Evolutionary conservation across 2,329 filamentous ascomycete genomes (phyloP).

Genomic region (Trichoderma cornu-damae): DNA sequence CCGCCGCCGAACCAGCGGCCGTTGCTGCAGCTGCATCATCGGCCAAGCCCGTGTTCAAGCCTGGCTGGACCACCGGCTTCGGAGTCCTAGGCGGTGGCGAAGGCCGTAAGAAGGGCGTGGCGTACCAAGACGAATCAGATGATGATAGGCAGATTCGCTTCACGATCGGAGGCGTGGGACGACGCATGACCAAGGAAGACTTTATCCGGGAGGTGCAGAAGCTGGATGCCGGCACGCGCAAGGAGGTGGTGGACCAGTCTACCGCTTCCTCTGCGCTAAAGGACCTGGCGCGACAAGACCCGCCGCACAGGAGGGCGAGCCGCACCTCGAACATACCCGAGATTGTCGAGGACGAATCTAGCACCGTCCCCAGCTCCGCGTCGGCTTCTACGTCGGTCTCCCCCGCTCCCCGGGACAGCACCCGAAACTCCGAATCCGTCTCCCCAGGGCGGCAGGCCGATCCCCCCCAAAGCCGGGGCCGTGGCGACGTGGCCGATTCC

Average conservation of each 20-base stretch:
- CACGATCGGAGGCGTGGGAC: slow-evolving; percentile 66
- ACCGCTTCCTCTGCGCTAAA: slow-evolving; percentile 46
- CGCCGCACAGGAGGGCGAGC: slow-evolving; percentile 18
- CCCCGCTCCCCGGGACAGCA: not conserved
- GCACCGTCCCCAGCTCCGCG: slow-evolving; percentile 22
- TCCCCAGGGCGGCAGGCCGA: slow-evolving; percentile 20
- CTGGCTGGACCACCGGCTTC: slow-evolving; percentile 49
- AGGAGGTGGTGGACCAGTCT: slow-evolving; percentile 49
- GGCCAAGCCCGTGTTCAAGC: slow-evolving; percentile 38
- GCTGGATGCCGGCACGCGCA: slow-evolving; percentile 61
- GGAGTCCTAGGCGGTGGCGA: slow-evolving; percentile 32
- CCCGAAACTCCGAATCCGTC: slow-evolving; percentile 20
- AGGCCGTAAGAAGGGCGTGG: slow-evolving; percentile 37
- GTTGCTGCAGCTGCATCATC: slow-evolving; percentile 23
- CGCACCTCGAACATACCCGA: slow-evolving; percentile 19
- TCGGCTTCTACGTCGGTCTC: slow-evolving; percentile 11
- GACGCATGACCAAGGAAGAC: slow-evolving; percentile 73
- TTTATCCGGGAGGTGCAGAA: slow-evolving; percentile 70
- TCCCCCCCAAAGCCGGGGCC: slow-evolving; percentile 13
- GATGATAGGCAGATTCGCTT: slow-evolving; percentile 72
- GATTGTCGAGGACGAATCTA: slow-evolving; percentile 23
- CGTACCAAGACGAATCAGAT: slow-evolving; percentile 44
- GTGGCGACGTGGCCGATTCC: not conserved
- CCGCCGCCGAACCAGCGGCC: slow-evolving; percentile 28
- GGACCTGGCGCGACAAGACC: slow-evolving; percentile 43